Percentiles rank a stretch among this genome's conserved stretches.
These are phyloP conservation scores for Diaporthe humulicola DNA, from an alignment of 2,329 filamentous ascomycete species.

Conservation along the genomic window DNA sequence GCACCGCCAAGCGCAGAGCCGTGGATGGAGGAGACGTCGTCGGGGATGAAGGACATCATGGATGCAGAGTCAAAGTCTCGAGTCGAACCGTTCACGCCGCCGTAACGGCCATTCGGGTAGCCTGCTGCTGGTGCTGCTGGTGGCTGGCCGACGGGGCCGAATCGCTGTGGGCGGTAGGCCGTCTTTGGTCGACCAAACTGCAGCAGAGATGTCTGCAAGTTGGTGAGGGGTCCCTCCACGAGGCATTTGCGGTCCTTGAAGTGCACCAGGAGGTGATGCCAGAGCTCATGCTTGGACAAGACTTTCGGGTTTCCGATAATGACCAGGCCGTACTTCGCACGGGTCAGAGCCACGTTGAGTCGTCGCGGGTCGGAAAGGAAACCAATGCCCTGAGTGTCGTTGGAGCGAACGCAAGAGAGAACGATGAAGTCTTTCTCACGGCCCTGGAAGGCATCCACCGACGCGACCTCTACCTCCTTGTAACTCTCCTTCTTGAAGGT, in stretches of 20 bases:
- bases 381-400: constrained; percentile 98
- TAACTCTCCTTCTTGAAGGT: constrained; percentile 99
- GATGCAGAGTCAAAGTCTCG: constrained; percentile 83
- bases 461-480: constrained; percentile 98
- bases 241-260: constrained; percentile 98
- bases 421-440: constrained; percentile 99
- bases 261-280: constrained; percentile 94
- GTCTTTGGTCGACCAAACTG: constrained; percentile 97
- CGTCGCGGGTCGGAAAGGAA: constrained; percentile 98
- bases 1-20: constrained; percentile 90
- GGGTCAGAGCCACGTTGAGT: constrained; percentile 95
- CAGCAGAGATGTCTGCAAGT: constrained; percentile 93
- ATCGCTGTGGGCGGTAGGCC: constrained; percentile 90
- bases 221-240: constrained; percentile 94
- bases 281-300: constrained; percentile 95
- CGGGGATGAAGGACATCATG: constrained; percentile 94
- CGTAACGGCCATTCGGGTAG: constrained; percentile 57
- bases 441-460: constrained; percentile 98
- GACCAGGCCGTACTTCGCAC: constrained; percentile 95
- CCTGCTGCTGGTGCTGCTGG: constrained; percentile 45
- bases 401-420: constrained; percentile 96
- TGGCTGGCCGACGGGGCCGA: constrained; percentile 52
- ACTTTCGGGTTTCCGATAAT: constrained; percentile 99
- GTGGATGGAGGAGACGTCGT: constrained; percentile 96
- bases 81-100: constrained; percentile 53